Conservation (phyloP, 257 asterid genomes). For the Voacanga thouarsii region DNA sequence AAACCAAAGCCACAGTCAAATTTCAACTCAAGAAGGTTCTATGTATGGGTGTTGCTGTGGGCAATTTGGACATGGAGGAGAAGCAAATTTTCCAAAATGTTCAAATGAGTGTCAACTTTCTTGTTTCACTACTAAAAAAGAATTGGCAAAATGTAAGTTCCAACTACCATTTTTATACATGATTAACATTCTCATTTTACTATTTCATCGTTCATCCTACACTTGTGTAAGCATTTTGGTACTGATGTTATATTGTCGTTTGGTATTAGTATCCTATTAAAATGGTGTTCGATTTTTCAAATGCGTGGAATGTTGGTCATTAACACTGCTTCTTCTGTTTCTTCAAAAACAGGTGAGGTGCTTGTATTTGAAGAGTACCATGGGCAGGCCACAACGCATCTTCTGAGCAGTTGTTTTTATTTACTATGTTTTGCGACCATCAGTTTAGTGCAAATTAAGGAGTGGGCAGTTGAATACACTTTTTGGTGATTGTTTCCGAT, state of each 20-base stretch:
- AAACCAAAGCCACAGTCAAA: conserved; percentile 32
- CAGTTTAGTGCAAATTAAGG: background rate
- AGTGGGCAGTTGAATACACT: conserved; percentile 8
- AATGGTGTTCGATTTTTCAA: background rate
- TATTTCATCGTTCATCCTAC: too few species aligned
- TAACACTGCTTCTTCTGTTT: background rate
- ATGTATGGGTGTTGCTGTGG: conserved; percentile 42
- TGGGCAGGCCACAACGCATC: conserved; percentile 30
- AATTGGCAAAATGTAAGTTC: conserved; percentile 38
- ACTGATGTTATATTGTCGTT: too few species aligned
- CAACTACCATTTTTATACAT: too few species aligned
- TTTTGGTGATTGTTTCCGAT: conserved; percentile 1
- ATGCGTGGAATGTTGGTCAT: too few species aligned
- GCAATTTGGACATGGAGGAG: conserved; percentile 37
- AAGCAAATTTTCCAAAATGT: conserved; percentile 38
- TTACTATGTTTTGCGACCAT: conserved; percentile 8
- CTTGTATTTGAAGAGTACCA: conserved; percentile 35
- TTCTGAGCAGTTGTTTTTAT: conserved; percentile 20
- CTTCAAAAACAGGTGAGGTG: conserved; percentile 33
- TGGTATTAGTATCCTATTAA: too few species aligned
- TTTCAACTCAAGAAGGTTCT: conserved; percentile 40
- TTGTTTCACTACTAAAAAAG: conserved; percentile 29
- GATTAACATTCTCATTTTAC: too few species aligned
- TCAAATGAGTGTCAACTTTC: conserved; percentile 39
- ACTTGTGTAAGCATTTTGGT: background rate